These are phyloP conservation scores for Phtheirospermum japonicum DNA, from an alignment of 257 asterid genomes.

Conservation along the genomic window DNA sequence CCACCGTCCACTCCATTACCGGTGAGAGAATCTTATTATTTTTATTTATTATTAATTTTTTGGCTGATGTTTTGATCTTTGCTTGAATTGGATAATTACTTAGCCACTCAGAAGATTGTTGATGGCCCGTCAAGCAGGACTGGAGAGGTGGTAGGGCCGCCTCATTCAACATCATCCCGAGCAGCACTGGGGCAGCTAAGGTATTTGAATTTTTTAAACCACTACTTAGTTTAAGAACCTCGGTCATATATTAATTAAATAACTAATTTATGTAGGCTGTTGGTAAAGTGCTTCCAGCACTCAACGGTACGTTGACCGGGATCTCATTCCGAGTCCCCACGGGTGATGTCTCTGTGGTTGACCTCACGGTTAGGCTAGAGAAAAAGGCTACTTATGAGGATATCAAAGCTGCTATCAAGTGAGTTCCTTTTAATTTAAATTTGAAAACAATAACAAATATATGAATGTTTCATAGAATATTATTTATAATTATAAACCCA, in stretches of 20 bases:
- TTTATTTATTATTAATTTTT: not conserved
- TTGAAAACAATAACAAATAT: too few species aligned
- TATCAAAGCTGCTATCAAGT: too few species aligned
- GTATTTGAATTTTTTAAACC: conserved; percentile 11
- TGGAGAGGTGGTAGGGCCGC: conserved; percentile 64
- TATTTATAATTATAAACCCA: not conserved
- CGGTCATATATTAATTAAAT: too few species aligned
- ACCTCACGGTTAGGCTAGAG: conserved; percentile 61
- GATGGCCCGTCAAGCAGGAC: conserved; percentile 53
- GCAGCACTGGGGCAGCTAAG: conserved; percentile 64
- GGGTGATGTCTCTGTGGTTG: conserved; percentile 64
- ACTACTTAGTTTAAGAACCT: too few species aligned
- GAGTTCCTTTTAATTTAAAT: too few species aligned
- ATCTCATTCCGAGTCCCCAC: conserved; percentile 71
- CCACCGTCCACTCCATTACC: conserved; percentile 61
- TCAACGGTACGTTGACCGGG: conserved; percentile 58
- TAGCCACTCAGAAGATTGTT: conserved; percentile 47
- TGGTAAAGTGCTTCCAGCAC: conserved; percentile 64
- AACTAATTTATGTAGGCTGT: conserved; percentile 41
- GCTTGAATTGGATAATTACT: too few species aligned
- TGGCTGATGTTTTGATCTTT: not conserved
- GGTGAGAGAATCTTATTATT: conserved; percentile 31
- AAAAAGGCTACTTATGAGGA: conserved; percentile 54
- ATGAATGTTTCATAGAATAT: too few species aligned
- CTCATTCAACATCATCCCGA: conserved; percentile 53